Evolutionary conservation across 139 green algal genomes (phyloP), one percentile per base, ranked within the genome.

Genomic region (Chlorella sorokiniana): DNA sequence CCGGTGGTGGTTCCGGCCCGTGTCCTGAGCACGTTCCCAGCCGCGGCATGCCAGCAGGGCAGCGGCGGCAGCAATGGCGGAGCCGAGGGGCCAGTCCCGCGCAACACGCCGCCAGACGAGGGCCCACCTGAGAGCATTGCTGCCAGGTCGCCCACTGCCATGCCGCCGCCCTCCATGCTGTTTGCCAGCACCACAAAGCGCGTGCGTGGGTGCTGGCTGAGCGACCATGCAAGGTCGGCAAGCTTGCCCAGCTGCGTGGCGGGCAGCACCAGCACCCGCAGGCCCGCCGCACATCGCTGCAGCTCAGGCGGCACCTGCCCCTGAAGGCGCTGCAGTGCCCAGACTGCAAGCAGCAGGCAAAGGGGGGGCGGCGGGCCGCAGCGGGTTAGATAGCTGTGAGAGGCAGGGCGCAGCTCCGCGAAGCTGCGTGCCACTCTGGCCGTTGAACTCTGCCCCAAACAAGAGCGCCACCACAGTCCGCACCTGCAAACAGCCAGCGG

Each of bases 161-260:
- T 44, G 52, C 33, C 72, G 9, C 20, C 20, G 20, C 38, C 35
- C 51, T 77, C 48, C 69, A 82, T 51, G 11, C 40, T 38, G 14
- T 51, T 70, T 23, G 41, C 62, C 48, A 69, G 20, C 38, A 83
- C 78, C 0, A 59, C 63, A 56, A 79, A 86, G 16, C 78, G 40
- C 2, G 52, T 6, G 3, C 82, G 25, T 20, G 82, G 82, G 25
- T 86, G 82, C 63, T 78, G 73, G 38, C 64, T 74, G 29, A 86
- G 45, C 27, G 74, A 69, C 82, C 82, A 86, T 0, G 74, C 73
- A 16, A 86, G 64, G 27, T 86, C 82, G 23, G 73, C 16, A 4
- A 86, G 37, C 20, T 8, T 51, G 48, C 54, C 35, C 8, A 77
- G 41, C 59, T 83, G 74, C 35, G n/a, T 51, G 45, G 70, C 51